These are phyloP conservation scores for Rhynchospora breviuscula DNA, from an alignment of 176 grass and related monocot species.

Conservation along the genomic window DNA sequence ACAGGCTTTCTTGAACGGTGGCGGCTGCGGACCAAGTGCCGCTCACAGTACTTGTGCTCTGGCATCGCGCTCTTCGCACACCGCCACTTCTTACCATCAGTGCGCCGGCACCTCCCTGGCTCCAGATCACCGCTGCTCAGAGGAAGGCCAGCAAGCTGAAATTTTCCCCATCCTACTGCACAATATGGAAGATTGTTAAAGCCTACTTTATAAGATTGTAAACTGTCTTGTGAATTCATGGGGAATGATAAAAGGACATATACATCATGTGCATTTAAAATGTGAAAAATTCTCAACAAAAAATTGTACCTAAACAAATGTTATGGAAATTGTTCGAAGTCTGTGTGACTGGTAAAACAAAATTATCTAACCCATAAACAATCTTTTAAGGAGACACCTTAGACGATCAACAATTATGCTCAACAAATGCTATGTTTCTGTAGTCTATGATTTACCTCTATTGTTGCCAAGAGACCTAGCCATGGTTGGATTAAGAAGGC, in stretches of 20 bases:
- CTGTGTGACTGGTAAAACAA: not conserved
- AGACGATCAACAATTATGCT: not conserved
- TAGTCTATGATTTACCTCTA: not conserved
- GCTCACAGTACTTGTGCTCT: conserved; percentile 98
- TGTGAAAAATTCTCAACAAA: not conserved
- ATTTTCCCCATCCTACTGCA: conserved; percentile 64
- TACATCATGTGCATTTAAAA: not conserved
- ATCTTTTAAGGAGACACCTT: not conserved
- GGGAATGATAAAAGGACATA: not conserved
- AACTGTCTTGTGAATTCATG: not conserved
- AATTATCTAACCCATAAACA: not conserved
- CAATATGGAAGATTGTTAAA: not conserved
- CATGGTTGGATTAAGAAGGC: conserved; percentile 22
- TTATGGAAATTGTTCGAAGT: not conserved
- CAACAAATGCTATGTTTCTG: not conserved
- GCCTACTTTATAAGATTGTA: not conserved
- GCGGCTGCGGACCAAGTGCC: conserved; percentile 92
- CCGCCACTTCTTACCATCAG: conserved; percentile 98
- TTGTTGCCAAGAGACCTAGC: not conserved
- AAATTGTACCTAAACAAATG: not conserved
- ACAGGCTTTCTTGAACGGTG: conserved; percentile 99
- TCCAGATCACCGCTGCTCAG: conserved; percentile 63
- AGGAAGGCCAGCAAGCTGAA: conserved; percentile 46
- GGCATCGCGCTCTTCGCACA: conserved; percentile 80
- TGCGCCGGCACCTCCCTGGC: conserved; percentile 91